Evolutionary conservation across 768 basidiomycete genomes (phyloP).

Genomic region (Hebeloma cylindrosporum): DNA sequence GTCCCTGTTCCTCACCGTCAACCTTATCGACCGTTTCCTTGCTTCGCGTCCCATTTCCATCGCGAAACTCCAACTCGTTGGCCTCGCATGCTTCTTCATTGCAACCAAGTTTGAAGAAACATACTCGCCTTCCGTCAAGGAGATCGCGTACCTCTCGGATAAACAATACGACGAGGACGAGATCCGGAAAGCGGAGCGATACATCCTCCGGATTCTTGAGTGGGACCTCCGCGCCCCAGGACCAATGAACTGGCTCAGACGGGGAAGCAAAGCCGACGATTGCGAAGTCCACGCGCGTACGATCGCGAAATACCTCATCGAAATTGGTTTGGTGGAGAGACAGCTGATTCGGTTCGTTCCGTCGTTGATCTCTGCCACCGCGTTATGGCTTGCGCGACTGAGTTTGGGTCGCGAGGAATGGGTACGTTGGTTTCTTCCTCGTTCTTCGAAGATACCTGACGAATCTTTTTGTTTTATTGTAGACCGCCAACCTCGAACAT

Average conservation of each 20-base stretch:
- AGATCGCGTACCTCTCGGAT: conserved; percentile 80
- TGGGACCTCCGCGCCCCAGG: conserved; percentile 88
- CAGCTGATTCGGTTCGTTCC: conserved; percentile 73
- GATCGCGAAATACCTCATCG: conserved; percentile 87
- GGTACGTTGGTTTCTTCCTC: conserved; percentile 47
- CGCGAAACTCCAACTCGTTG: conserved; percentile 88
- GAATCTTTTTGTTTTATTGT: conserved; percentile 8
- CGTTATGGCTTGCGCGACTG: conserved; percentile 83
- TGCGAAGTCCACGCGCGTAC: conserved; percentile 86
- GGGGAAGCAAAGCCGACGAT: conserved; percentile 91
- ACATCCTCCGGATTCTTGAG: conserved; percentile 80
- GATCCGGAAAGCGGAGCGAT: conserved; percentile 86
- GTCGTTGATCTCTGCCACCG: conserved; percentile 78
- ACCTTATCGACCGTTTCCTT: conserved; percentile 81
- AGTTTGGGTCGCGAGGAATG: conserved; percentile 80
- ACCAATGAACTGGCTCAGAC: conserved; percentile 84
- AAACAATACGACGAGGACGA: conserved; percentile 75
- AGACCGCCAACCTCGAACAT: conserved; percentile 85
- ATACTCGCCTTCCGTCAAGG: conserved; percentile 77
- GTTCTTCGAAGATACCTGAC: not conserved
- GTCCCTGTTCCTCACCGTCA: conserved; percentile 86
- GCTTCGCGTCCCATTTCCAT: conserved; percentile 72
- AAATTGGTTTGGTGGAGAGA: conserved; percentile 82
- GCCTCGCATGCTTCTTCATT: conserved; percentile 83
- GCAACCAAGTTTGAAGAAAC: conserved; percentile 94